A percentile compares a stretch with the other conserved stretches of the same genome.
Conservation (phyloP, 192 early-diverging fungal genomes). For the Rhizoclosmatium globosum region DNA sequence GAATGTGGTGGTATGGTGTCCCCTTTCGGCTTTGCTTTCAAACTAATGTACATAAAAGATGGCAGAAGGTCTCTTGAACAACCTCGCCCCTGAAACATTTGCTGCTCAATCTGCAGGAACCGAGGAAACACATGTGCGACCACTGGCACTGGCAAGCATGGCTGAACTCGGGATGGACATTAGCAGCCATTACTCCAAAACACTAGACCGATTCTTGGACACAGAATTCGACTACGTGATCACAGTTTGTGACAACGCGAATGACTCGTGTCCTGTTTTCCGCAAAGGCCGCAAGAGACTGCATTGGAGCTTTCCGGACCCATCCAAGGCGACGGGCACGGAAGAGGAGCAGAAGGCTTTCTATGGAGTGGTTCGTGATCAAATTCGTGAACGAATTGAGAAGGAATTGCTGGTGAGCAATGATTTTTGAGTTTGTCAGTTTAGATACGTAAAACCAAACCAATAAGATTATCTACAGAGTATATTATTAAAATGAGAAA, state of each 20-base stretch:
- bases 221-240: constrained; percentile 42
- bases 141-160: constrained; percentile 42
- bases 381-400: constrained; percentile 38
- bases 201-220: constrained; percentile 39
- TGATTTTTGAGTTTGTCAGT: background rate
- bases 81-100: constrained; percentile 9
- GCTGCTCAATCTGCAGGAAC: constrained; percentile 42
- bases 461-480: too few relatives aligned
- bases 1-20: background rate
- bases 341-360: constrained; percentile 44
- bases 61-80: constrained; percentile 39
- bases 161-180: constrained; percentile 40
- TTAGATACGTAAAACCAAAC: too few relatives aligned
- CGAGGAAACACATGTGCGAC: constrained; percentile 42
- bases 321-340: constrained; percentile 37
- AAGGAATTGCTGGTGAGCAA: constrained; percentile 22
- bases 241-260: constrained; percentile 46
- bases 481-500: background rate
- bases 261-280: constrained; percentile 46
- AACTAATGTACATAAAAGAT: constrained; percentile 4
- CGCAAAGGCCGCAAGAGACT: constrained; percentile 26
- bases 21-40: background rate
- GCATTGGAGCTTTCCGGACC: constrained; percentile 49
- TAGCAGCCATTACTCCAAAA: constrained; percentile 40
- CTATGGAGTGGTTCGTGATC: constrained; percentile 38